Conservation (phyloP, 805 yeast genomes). For the Kuraishia ogatae region DNA sequence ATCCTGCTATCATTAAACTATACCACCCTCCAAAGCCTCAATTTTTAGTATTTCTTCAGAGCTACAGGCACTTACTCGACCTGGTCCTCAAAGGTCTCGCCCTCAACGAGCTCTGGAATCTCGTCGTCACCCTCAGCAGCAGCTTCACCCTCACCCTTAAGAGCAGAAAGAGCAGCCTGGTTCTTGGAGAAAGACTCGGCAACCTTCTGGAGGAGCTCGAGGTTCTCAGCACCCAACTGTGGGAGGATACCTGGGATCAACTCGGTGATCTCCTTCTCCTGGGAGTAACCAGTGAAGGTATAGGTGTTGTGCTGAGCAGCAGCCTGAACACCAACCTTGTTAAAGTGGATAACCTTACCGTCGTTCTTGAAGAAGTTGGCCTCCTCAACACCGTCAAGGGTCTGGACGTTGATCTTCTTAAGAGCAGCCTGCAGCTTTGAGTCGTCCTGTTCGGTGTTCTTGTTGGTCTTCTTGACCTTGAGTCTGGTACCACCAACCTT, state of each 20-base stretch:
- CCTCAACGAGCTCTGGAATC: conserved; percentile 73
- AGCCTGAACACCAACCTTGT: conserved; percentile 93
- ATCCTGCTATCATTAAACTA: background rate
- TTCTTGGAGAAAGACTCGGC: conserved; percentile 78
- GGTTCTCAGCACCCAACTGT: conserved; percentile 94
- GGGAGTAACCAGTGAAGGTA: conserved; percentile 92
- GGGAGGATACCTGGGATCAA: conserved; percentile 91
- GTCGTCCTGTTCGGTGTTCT: conserved; percentile 74
- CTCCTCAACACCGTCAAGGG: conserved; percentile 86
- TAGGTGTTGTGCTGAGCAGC: conserved; percentile 86
- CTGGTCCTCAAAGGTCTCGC: conserved; percentile 2
- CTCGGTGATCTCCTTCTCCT: conserved; percentile 86
- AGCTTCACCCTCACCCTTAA: conserved; percentile 9
- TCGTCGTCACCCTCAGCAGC: conserved; percentile 42
- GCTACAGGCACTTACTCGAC: background rate
- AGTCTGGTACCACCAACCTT: conserved; percentile 87
- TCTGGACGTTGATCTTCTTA: conserved; percentile 83
- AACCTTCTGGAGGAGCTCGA: conserved; percentile 78
- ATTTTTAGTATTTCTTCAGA: background rate
- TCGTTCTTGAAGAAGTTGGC: conserved; percentile 97
- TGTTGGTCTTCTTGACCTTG: conserved; percentile 72
- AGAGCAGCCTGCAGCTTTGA: conserved; percentile 83
- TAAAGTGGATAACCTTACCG: conserved; percentile 92
- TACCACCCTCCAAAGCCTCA: background rate
- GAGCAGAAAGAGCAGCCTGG: conserved; percentile 29